Percentiles rank a stretch among this genome's conserved stretches.
phyloP scores from a whole-genome alignment of 1,139 yeast genomes.

The Suhomyces guaymorum region DNA sequence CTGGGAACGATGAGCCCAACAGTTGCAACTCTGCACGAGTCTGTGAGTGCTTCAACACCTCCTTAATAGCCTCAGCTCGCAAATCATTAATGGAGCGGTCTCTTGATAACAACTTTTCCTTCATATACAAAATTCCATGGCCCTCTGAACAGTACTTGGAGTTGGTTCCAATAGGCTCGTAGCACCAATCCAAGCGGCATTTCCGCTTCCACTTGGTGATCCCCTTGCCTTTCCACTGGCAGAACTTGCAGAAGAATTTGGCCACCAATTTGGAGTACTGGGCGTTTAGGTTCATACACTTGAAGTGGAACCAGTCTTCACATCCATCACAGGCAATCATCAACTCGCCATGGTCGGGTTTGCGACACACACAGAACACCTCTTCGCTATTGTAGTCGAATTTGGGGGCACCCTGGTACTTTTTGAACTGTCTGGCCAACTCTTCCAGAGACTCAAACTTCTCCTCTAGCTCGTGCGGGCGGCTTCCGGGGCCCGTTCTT shows the following conservation, averaged over 20 bases:
- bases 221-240: constrained; percentile 52
- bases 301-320: constrained; percentile 93
- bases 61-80: constrained; percentile 22
- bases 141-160: constrained; percentile 77
- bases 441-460: constrained; percentile 36
- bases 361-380: constrained; percentile 75
- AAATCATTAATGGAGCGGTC: constrained; percentile 20
- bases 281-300: constrained; percentile 65
- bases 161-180: constrained; percentile 49
- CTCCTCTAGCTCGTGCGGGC: constrained; percentile 8
- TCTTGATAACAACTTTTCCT: constrained; percentile 18
- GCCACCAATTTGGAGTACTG: constrained; percentile 58
- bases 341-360: constrained; percentile 69
- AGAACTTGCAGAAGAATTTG: constrained; percentile 73
- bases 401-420: constrained; percentile 45
- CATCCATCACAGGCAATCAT: constrained; percentile 96
- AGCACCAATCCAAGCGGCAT: constrained; percentile 66
- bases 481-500: too few relatives aligned
- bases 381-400: constrained; percentile 57
- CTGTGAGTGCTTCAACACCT: constrained; percentile 18
- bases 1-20: constrained; percentile 42
- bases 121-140: constrained; percentile 67
- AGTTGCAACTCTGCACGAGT: constrained; percentile 18
- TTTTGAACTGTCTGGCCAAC: constrained; percentile 47
- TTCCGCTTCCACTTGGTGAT: constrained; percentile 69